Evolutionary conservation across 2,329 filamentous ascomycete species (phyloP), one percentile per base, ranked within the genome.

Genomic region (Huntiella bhutanensis): DNA sequence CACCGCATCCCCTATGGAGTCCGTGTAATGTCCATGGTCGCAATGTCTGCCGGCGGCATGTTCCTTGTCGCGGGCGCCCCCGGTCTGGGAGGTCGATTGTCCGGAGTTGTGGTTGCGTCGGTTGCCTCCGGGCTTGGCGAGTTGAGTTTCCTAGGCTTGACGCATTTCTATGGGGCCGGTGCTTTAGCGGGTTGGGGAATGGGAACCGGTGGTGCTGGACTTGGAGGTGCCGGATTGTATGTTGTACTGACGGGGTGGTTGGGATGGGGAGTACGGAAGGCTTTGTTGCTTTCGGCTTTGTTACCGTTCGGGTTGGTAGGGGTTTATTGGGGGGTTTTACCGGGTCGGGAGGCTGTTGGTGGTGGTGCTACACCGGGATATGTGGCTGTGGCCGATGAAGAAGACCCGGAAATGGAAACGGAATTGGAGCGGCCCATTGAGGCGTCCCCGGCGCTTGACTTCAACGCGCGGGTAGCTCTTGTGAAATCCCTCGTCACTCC

Each of bases 101-200:
- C 75, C 1, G 91, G 91, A 8, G 82, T 96, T 13, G 73, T 86
- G 35, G 64, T 96, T 41, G 85, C 87, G 1, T 93, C 84, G 55
- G 62, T 96, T 43, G 83, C 82, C 54, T 85, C 80, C 51, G 91
- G 91, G 12, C 82, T 72, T 13, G 91, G 91, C 32, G 91, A 96
- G 64, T 67, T 95, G 49, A 92, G 81, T 60, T 95, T 96, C 57
- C 65, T 98, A 4, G 82, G 85, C 1, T 63, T 98, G 56, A 93
- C 88, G 11, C 88, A 96, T 59, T 95, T 82, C 64, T 96, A 96
- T 56, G 91, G 88, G 0, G 78, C 76, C 6, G 80, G 83, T 61
- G 85, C 84, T 54, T 69, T 96, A 13, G 87, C 87, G 0, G 80
- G 84, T 33, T 98, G 91, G 91, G 82, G 85, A 0, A 88, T 82